A percentile compares a stretch with the other conserved stretches of the same genome.
Evolutionary conservation across 1,284 basidiomycete genomes (phyloP).

Genomic region (Apiotrichum gamsii): DNA sequence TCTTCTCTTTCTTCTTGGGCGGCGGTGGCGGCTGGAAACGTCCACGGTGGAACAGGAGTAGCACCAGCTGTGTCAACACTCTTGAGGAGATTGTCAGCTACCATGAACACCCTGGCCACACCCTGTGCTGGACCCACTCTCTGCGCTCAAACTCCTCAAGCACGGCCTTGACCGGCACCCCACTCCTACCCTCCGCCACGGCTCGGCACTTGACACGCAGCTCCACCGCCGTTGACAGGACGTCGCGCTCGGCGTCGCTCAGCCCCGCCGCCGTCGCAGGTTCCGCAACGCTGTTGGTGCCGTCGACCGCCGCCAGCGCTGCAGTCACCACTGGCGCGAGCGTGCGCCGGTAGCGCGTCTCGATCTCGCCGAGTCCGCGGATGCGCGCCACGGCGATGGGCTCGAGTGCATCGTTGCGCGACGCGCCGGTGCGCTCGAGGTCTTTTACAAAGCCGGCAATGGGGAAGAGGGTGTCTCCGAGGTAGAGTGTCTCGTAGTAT

Average conservation of each 20-base stretch:
- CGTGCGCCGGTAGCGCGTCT: constrained; percentile 26
- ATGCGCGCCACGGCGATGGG: not conserved
- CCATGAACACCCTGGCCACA: no score
- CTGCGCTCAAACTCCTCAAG: constrained; percentile 33
- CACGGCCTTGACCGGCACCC: constrained; percentile 15
- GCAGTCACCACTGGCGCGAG: constrained; percentile 17
- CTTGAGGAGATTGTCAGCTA: constrained; percentile 11
- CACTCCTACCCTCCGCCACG: constrained; percentile 21
- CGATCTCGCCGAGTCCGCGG: constrained; percentile 12
- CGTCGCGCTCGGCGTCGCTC: constrained; percentile 10
- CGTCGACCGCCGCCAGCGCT: not conserved
- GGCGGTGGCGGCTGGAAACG: not conserved
- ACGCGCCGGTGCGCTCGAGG: constrained; percentile 11
- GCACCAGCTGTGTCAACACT: constrained; percentile 32
- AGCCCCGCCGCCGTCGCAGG: constrained; percentile 1
- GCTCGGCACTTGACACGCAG: constrained; percentile 19
- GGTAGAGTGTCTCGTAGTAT: constrained; percentile 37
- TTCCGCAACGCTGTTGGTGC: not conserved
- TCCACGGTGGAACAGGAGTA: constrained; percentile 25
- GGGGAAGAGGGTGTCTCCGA: constrained; percentile 32
- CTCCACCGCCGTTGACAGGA: constrained; percentile 20
- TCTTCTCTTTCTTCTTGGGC: constrained; percentile 12
- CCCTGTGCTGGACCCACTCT: constrained; percentile 39
- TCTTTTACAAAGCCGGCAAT: constrained; percentile 26
- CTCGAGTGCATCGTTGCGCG: not conserved